Conservation (phyloP, 306 rosid species). For the Trifolium pratense region DNA sequence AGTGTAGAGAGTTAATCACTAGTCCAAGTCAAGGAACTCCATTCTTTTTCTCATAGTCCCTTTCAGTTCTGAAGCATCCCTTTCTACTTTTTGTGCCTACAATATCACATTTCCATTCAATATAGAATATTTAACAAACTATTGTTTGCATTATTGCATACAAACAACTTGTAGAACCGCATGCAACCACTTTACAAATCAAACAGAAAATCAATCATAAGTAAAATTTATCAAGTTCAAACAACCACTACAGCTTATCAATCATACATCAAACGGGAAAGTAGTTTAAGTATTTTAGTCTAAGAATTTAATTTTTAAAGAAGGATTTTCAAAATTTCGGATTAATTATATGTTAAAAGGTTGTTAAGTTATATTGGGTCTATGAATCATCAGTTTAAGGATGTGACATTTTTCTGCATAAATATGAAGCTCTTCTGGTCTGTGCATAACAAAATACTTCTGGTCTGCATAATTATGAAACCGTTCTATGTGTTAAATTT, state of each 20-base stretch:
- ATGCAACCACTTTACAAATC: constrained; percentile 1
- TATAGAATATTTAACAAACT: not conserved
- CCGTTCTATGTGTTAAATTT: not conserved
- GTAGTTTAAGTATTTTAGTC: not conserved
- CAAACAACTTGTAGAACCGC: not conserved
- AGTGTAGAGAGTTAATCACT: not conserved
- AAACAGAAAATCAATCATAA: not conserved
- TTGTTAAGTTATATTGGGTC: not conserved
- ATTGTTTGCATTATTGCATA: not conserved
- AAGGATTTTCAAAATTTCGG: not conserved
- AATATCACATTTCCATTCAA: constrained; percentile 21
- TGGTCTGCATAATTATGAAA: too few species aligned
- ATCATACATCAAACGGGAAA: not conserved
- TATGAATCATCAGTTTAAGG: constrained; percentile 5
- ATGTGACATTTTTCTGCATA: constrained; percentile 9
- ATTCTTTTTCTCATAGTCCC: constrained; percentile 91
- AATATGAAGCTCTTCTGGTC: not conserved
- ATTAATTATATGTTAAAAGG: not conserved
- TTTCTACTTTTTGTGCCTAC: constrained; percentile 91
- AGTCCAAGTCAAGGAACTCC: constrained; percentile 93
- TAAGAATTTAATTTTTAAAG: not conserved
- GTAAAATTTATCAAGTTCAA: not conserved
- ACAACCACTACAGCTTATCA: not conserved
- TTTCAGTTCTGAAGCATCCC: constrained; percentile 89
- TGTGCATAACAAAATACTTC: too few species aligned